Conservation (phyloP, 345 rosid species). For the Gossypioides kirkii region DNA sequence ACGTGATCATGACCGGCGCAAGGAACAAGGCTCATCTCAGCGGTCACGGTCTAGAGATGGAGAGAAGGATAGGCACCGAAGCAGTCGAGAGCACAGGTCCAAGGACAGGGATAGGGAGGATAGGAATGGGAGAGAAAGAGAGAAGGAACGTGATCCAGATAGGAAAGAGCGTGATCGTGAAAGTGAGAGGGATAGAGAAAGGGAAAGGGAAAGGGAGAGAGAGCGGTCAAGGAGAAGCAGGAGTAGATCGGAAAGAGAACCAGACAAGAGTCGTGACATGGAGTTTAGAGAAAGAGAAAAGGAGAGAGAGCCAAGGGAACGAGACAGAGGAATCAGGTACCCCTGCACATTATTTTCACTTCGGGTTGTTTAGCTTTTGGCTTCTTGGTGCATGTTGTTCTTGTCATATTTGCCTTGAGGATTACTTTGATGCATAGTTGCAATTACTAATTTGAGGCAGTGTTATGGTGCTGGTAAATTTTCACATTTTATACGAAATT, state of each 20-base stretch:
- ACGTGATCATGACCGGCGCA: slow-evolving; percentile 33
- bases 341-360: not conserved
- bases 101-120: slow-evolving; percentile 38
- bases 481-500: not conserved
- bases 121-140: slow-evolving; percentile 32
- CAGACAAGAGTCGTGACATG: slow-evolving; percentile 48
- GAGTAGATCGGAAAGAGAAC: slow-evolving; percentile 57
- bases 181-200: slow-evolving; percentile 25
- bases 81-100: slow-evolving; percentile 39
- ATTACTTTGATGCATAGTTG: not conserved
- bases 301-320: slow-evolving; percentile 59
- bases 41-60: slow-evolving; percentile 41
- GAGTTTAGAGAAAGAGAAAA: slow-evolving; percentile 51
- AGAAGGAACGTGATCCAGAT: slow-evolving; percentile 33
- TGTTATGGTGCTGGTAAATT: not conserved
- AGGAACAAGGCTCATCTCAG: slow-evolving; percentile 28
- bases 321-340: slow-evolving; percentile 80
- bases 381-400: not conserved
- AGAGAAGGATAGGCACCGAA: slow-evolving; percentile 43
- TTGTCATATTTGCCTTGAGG: not conserved
- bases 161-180: slow-evolving; percentile 30
- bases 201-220: slow-evolving; percentile 34
- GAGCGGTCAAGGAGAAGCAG: slow-evolving; percentile 47
- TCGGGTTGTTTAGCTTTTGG: not conserved
- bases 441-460: not conserved